A percentile compares a stretch with the other conserved stretches of the same genome.
phyloP scores from a whole-genome alignment of 108 stramenopile genomes.

The Epithemia pelagica region DNA sequence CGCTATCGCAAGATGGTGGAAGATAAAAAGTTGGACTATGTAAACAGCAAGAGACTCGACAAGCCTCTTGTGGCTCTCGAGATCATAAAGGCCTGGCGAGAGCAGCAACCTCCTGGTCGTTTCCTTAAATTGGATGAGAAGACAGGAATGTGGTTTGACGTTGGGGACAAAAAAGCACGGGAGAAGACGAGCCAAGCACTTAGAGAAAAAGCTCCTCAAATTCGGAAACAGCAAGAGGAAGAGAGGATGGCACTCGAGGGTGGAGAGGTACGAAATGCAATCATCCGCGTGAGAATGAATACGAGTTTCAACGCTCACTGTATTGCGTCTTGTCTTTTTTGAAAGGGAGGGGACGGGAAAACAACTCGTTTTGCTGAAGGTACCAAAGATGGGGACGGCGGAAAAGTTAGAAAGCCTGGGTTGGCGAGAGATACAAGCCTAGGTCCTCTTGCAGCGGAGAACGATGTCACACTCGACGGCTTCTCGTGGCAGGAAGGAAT shows the following conservation, averaged over 20 bases:
- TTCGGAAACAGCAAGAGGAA: conserved; percentile 59
- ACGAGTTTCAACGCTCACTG: too few species aligned
- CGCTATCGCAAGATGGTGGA: conserved; percentile 79
- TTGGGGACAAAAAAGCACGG: conserved; percentile 77
- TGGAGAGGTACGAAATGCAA: too few species aligned
- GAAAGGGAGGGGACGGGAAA: conserved; percentile 16
- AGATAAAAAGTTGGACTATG: conserved; percentile 64
- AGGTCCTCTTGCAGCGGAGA: conserved; percentile 48
- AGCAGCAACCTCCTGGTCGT: conserved; percentile 67
- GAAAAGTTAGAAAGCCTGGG: conserved; percentile 24
- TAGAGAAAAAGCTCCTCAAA: conserved; percentile 70
- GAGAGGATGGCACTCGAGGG: conserved; percentile 22
- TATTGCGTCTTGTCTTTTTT: conserved; percentile 7
- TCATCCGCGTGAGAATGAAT: too few species aligned
- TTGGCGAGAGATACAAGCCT: conserved; percentile 70
- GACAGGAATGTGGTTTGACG: conserved; percentile 74
- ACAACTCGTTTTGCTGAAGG: conserved; percentile 51
- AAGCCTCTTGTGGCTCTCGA: conserved; percentile 80
- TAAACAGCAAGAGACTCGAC: conserved; percentile 70
- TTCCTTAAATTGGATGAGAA: conserved; percentile 75
- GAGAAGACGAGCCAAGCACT: conserved; percentile 84
- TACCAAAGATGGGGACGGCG: conserved; percentile 19
- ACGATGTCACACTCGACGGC: conserved; percentile 46
- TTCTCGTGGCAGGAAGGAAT: conserved; percentile 70
- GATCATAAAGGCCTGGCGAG: conserved; percentile 69